These are phyloP conservation scores for Uromyces viciae-fabae DNA, from an alignment of 1,284 basidiomycete species.

Conservation along the genomic window DNA sequence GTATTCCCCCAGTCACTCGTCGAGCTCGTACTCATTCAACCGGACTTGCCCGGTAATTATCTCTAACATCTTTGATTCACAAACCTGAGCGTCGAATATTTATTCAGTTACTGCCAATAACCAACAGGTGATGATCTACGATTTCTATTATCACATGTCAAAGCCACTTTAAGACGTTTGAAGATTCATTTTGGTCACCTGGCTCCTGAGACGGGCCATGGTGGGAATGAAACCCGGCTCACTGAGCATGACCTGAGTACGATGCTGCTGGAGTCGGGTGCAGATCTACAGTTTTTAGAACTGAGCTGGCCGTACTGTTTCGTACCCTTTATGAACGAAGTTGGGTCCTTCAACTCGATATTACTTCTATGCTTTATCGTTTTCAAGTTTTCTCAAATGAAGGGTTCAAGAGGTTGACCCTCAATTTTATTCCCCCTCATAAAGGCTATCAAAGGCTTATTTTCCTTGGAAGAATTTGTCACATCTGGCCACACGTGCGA, in stretches of 20 bases:
- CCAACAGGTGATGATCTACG: constrained; percentile 28
- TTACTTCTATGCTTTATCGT: too few relatives aligned
- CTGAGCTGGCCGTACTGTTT: constrained; percentile 29
- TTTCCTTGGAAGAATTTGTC: constrained; percentile 5
- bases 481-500: constrained; percentile 7
- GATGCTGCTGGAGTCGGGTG: constrained; percentile 15
- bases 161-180: constrained; percentile 17
- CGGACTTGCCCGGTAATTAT: constrained; percentile 35
- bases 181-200: constrained; percentile 25
- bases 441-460: constrained; percentile 23
- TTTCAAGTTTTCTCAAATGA: too few relatives aligned
- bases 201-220: constrained; percentile 4
- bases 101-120: neutral
- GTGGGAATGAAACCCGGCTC: neutral
- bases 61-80: neutral
- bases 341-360: too few relatives aligned
- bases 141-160: constrained; percentile 27
- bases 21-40: constrained; percentile 33
- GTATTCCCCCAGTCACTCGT: constrained; percentile 3
- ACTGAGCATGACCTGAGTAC: constrained; percentile 14
- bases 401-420: too few relatives aligned
- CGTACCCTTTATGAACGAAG: constrained; percentile 32
- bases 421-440: neutral
- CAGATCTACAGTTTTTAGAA: constrained; percentile 3
- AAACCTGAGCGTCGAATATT: neutral